Conservation (phyloP, 441 rosid genomes). For the Populus trichocarpa region DNA sequence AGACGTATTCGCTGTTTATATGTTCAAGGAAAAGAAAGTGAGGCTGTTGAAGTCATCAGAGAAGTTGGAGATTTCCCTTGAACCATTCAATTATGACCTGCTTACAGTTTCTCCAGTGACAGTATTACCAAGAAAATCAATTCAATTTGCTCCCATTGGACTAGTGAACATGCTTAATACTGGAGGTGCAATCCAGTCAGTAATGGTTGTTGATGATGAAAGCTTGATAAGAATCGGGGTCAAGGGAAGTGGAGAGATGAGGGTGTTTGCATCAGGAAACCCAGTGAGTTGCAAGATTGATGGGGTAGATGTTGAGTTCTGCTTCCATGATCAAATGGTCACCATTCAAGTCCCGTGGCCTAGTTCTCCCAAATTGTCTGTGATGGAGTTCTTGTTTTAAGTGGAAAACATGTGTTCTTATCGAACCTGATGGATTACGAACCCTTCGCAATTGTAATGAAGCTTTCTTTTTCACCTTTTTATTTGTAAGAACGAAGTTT, state of each 20-base stretch:
- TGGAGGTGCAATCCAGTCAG: constrained; percentile 56
- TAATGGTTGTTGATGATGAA: constrained; percentile 16
- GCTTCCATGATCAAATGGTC: constrained; percentile 42
- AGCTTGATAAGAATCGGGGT: constrained; percentile 35
- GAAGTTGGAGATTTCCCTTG: constrained; percentile 36
- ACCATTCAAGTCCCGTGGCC: constrained; percentile 60
- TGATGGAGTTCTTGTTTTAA: constrained; percentile 44
- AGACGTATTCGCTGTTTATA: constrained; percentile 43
- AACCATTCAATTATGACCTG: constrained; percentile 50
- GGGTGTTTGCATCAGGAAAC: constrained; percentile 43
- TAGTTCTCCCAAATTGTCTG: constrained; percentile 32
- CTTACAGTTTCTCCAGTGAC: constrained; percentile 50
- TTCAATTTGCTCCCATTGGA: constrained; percentile 59
- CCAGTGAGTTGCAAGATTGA: constrained; percentile 51
- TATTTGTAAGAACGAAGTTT: no score
- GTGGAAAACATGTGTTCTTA: neutral
- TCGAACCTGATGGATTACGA: no score
- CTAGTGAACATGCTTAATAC: constrained; percentile 64
- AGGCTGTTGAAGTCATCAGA: constrained; percentile 38
- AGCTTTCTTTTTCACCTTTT: no score
- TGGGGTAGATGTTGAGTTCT: constrained; percentile 40
- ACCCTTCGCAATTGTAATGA: no score
- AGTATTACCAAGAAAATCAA: constrained; percentile 2
- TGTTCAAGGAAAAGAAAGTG: constrained; percentile 45
- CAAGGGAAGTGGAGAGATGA: constrained; percentile 56